Base-by-base conservation (phyloP, 179 eudicot species). In the Drosera spatulata region DNA sequence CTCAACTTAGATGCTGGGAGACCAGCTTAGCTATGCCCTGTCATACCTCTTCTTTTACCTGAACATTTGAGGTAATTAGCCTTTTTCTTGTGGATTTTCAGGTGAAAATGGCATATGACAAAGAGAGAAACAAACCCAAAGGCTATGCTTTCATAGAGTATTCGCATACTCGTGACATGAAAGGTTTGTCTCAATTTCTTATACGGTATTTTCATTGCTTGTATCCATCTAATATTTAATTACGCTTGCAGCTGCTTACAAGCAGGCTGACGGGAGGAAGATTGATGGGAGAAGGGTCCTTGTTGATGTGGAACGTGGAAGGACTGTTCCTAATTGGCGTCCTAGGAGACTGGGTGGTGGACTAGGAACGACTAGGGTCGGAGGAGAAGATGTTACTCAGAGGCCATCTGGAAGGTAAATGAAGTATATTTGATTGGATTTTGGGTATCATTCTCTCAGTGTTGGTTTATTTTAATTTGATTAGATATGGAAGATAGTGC, bases 281-380 rank as follows among this genome's bases (percentile, higher is more conserved):
- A 77, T 93, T 68, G 99, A 94, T 71, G 91, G 91, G 62, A 78
- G 91, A 74, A 81, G 99, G 80, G 97, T 94, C 66, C 82, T 90
- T 66, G 99, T 94, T 55, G 99, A 94, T 78, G 99, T 94, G 65
- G 99, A 94, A 67, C 96, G 99, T 62, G 99, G 99, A 58, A 83
- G 99, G 73, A 90, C 99, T 71, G 97, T 94, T 67, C 97, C 96
- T 49, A 90, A 94, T 69, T 94, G 99, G 99, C 78, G 95, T 39
- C 99, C 99, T 43, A 85, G 99, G 56, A 81, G 99, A 58, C 86
- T 94, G 74, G 99, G 99, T 58, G 99, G 99, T 68, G 99, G 99
- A 56, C 87, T 90, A 46, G 99, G 99, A 60, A 86, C 99, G 15
- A 78, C 88, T 45, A 82, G 99, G 69, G 87, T 83, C 62, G 97